Evolutionary conservation across 257 asterid genomes (phyloP).

Genomic region (Capsicum pubescens): DNA sequence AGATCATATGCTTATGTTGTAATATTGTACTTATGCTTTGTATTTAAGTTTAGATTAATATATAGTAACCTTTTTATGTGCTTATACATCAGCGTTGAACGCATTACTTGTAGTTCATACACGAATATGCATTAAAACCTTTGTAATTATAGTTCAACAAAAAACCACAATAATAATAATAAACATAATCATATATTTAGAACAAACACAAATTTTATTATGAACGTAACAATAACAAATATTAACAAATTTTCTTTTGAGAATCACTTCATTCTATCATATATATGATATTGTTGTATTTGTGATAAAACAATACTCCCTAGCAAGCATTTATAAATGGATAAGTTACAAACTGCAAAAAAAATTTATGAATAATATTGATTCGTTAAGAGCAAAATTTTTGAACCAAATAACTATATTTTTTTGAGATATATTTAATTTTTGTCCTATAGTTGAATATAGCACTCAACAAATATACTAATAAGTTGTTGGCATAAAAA

Average conservation of each 20-base stretch:
- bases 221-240: neutral
- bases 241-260: neutral
- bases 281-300: neutral
- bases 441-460: neutral
- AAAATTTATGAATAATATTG: too few relatives aligned
- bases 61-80: too few relatives aligned
- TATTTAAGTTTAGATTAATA: too few relatives aligned
- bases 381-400: too few relatives aligned
- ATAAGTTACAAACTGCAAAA: neutral
- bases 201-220: neutral
- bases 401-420: neutral
- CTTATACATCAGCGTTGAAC: too few relatives aligned
- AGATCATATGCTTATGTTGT: too few relatives aligned
- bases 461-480: conserved; percentile 46
- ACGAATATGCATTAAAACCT: too few relatives aligned
- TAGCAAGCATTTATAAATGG: neutral
- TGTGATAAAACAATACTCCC: neutral
- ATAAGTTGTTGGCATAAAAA: conserved; percentile 35
- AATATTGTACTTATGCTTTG: neutral
- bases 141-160: too few relatives aligned
- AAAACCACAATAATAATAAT: too few relatives aligned
- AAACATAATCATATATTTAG: neutral
- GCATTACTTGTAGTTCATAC: too few relatives aligned
- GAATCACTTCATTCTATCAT: neutral
- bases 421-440: neutral